phyloP scores from a whole-genome alignment of 2,329 filamentous ascomycete genomes.

The Pseudogymnoascus sp. region DNA sequence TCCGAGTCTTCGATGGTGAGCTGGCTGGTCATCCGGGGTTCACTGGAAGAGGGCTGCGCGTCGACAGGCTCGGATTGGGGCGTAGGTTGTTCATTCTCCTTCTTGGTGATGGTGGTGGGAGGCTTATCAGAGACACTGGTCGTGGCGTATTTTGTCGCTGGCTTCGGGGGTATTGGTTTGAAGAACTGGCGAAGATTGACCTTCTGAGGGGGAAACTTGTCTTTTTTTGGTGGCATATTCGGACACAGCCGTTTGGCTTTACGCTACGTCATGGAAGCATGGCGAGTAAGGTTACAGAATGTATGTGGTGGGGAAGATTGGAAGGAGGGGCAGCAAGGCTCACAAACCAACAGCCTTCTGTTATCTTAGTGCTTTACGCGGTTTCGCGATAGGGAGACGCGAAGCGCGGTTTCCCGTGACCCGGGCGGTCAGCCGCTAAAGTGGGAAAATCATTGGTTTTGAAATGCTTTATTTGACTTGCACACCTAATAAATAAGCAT shows the following conservation, averaged over 20 bases:
- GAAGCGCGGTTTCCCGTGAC: background rate
- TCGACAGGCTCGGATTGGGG: background rate
- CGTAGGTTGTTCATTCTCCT: background rate
- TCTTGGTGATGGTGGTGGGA: background rate
- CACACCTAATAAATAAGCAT: background rate
- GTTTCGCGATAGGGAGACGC: background rate
- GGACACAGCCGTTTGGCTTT: background rate
- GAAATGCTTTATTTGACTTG: background rate
- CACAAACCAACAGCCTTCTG: background rate
- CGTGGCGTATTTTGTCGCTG: background rate
- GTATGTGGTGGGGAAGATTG: background rate
- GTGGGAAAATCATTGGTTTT: conserved; percentile 16
- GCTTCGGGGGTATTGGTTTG: conserved; percentile 66
- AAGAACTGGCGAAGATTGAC: conserved; percentile 30
- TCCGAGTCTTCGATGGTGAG: conserved; percentile 6
- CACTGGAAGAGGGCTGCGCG: background rate
- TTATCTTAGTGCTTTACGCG: conserved; percentile 3
- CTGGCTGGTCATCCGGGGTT: background rate
- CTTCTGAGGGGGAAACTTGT: background rate
- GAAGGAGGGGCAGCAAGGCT: conserved; percentile 4
- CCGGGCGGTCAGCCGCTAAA: conserved; percentile 15
- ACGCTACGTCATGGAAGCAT: conserved; percentile 1
- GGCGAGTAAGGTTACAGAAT: background rate
- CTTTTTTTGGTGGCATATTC: conserved; percentile 3
- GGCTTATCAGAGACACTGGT: background rate